A percentile compares a stretch with the other conserved stretches of the same genome.
Evolutionary conservation across 345 rosid species (phyloP).

Genomic region (Schrenkiella parvula): DNA sequence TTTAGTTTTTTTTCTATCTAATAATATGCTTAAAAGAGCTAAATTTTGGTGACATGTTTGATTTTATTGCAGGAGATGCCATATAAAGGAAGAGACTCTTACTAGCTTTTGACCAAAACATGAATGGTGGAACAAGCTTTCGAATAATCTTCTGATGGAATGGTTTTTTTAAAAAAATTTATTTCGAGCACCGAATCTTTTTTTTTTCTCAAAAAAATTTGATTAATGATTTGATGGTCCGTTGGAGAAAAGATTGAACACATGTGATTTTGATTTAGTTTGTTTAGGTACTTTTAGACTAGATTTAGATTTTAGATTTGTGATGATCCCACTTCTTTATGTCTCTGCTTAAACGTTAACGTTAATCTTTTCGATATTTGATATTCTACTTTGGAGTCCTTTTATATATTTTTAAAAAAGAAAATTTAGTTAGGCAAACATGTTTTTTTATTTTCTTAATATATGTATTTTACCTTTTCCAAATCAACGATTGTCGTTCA

Average conservation of each 20-base stretch:
- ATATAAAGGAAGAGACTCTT: conserved; percentile 34
- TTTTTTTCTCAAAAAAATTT: neutral
- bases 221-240: conserved; percentile 14
- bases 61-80: conserved; percentile 25
- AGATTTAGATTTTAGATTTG: conserved; percentile 9
- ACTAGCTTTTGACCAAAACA: conserved; percentile 23
- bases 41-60: neutral
- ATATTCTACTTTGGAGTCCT: neutral
- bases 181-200: conserved; percentile 10
- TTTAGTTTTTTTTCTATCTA: neutral
- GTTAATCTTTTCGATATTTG: conserved; percentile 13
- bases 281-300: neutral
- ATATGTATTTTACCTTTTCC: neutral
- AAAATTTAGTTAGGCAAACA: conserved; percentile 18
- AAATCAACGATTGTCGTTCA: conserved; percentile 5
- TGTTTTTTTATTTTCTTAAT: neutral
- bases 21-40: neutral
- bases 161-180: neutral
- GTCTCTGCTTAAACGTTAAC: conserved; percentile 9
- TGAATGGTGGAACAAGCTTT: conserved; percentile 13
- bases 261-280: conserved; percentile 14
- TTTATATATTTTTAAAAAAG: neutral
- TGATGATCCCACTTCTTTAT: conserved; percentile 22
- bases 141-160: conserved; percentile 13
- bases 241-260: conserved; percentile 13